These are phyloP conservation scores for Aspergillus phoenicis DNA, from an alignment of 2,329 filamentous ascomycete species.

Conservation along the genomic window DNA sequence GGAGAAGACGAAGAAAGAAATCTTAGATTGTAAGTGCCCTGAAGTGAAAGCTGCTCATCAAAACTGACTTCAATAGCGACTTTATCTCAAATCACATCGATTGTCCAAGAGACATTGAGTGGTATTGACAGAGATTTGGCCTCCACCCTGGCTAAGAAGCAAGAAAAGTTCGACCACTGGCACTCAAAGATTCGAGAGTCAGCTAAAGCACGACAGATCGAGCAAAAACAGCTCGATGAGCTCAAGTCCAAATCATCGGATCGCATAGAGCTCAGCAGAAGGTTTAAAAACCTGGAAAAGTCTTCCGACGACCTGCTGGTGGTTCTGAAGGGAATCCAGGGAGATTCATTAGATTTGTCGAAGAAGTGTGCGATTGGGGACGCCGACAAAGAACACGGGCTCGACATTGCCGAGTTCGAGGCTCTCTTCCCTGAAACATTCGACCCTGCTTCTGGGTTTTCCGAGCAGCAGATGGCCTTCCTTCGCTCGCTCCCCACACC, in stretches of 20 bases:
- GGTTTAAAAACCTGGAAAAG: constrained; percentile 74
- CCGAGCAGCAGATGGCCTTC: constrained; percentile 46
- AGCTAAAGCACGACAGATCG: constrained; percentile 75
- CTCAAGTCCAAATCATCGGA: constrained; percentile 67
- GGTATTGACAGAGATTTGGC: constrained; percentile 80
- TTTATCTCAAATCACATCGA: constrained; percentile 49
- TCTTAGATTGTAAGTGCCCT: constrained; percentile 44
- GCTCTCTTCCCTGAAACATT: constrained; percentile 41
- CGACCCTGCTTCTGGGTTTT: constrained; percentile 46
- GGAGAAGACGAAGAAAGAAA: constrained; percentile 49
- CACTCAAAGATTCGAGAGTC: constrained; percentile 80
- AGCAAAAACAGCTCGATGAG: constrained; percentile 71
- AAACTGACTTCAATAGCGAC: constrained; percentile 40
- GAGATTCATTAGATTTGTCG: constrained; percentile 47
- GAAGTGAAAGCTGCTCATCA: constrained; percentile 17
- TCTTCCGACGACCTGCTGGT: constrained; percentile 71
- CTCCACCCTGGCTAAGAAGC: constrained; percentile 78
- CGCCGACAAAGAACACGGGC: constrained; percentile 47
- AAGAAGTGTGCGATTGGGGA: constrained; percentile 52
- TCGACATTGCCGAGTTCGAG: constrained; percentile 40
- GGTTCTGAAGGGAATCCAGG: constrained; percentile 52
- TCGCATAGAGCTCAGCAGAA: constrained; percentile 66
- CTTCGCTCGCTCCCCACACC: constrained; percentile 59
- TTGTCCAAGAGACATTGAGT: constrained; percentile 79
- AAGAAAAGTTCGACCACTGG: constrained; percentile 77